Evolutionary conservation across 129 eudicot genomes (phyloP).

Genomic region (sunflower (Helianthus annuus)): DNA sequence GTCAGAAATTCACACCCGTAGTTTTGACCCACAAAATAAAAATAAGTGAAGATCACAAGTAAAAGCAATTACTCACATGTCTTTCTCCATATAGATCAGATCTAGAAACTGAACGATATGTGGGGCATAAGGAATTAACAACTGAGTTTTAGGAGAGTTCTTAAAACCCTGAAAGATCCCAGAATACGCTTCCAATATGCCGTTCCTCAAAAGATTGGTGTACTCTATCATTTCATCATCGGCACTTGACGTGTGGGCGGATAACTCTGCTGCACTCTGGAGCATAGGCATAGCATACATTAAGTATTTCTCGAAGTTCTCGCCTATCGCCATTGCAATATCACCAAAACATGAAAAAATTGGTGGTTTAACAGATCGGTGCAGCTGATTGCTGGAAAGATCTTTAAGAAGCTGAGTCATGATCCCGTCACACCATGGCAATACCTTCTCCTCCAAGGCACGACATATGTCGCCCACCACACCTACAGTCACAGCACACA

Average conservation of each 20-base stretch:
- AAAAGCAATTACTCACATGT: conserved; percentile 51
- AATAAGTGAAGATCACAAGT: background rate
- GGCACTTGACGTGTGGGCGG: conserved; percentile 70
- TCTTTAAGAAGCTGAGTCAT: conserved; percentile 94
- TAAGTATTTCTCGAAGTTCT: conserved; percentile 87
- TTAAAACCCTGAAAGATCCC: conserved; percentile 97
- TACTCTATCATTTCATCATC: conserved; percentile 92
- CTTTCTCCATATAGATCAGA: conserved; percentile 92
- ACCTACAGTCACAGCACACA: conserved; percentile 93
- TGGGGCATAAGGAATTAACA: conserved; percentile 74
- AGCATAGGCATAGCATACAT: conserved; percentile 98
- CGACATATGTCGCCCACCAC: conserved; percentile 93
- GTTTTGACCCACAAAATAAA: background rate
- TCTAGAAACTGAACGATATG: conserved; percentile 83
- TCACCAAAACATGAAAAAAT: conserved; percentile 94
- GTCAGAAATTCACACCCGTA: too few relatives aligned
- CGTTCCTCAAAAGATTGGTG: conserved; percentile 85
- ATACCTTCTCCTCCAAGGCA: conserved; percentile 83
- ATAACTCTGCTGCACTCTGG: conserved; percentile 92
- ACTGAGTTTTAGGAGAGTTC: conserved; percentile 80
- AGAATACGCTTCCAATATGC: conserved; percentile 95
- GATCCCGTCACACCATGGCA: conserved; percentile 93
- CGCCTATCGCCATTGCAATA: conserved; percentile 89
- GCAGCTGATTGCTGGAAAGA: conserved; percentile 76
- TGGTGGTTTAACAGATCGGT: conserved; percentile 90